phyloP scores from a whole-genome alignment of 352 stramenopile genomes.

The Thalassiosira mediterranea region DNA sequence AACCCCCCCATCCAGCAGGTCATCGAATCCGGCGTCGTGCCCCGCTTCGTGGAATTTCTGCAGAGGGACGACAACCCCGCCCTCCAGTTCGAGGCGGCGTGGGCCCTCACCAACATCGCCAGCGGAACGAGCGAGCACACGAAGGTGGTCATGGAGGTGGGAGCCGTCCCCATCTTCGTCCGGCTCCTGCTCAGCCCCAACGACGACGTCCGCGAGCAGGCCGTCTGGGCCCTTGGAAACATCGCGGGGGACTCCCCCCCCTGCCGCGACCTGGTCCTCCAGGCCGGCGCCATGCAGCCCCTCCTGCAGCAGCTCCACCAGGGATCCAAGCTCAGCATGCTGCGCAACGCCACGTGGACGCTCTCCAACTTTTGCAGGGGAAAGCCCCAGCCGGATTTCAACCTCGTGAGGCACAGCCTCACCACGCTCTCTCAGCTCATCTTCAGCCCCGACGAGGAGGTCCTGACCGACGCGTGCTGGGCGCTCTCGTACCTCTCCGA shows the following conservation, averaged over 20 bases:
- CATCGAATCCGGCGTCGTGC: slow-evolving; percentile 97
- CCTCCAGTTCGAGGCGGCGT: slow-evolving; percentile 98
- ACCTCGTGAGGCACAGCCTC: slow-evolving; percentile 92
- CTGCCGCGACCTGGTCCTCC: slow-evolving; percentile 95
- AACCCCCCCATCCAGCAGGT: slow-evolving; percentile 99
- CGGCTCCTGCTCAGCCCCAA: slow-evolving; percentile 94
- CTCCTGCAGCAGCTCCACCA: slow-evolving; percentile 94
- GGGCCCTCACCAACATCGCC: slow-evolving; percentile 99
- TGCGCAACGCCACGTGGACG: slow-evolving; percentile 98
- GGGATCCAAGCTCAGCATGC: slow-evolving; percentile 95
- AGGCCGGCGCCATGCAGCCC: slow-evolving; percentile 91
- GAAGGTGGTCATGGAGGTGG: slow-evolving; percentile 95
- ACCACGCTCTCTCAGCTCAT: slow-evolving; percentile 96
- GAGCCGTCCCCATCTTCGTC: slow-evolving; percentile 97
- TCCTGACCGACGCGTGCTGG: slow-evolving; percentile 99
- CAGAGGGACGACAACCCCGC: slow-evolving; percentile 91
- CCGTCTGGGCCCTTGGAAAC: slow-evolving; percentile 98
- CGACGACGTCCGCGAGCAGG: slow-evolving; percentile 95
- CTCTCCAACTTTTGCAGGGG: slow-evolving; percentile 98
- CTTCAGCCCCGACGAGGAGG: slow-evolving; percentile 97
- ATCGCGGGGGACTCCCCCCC: slow-evolving; percentile 98
- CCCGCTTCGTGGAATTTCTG: slow-evolving; percentile 98
- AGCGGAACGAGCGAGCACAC: slow-evolving; percentile 97
- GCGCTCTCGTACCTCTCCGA: slow-evolving; percentile 98
- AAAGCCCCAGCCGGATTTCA: slow-evolving; percentile 95